phyloP scores from a whole-genome alignment of 2,329 filamentous ascomycete species.

The Chaetomium globosum region DNA sequence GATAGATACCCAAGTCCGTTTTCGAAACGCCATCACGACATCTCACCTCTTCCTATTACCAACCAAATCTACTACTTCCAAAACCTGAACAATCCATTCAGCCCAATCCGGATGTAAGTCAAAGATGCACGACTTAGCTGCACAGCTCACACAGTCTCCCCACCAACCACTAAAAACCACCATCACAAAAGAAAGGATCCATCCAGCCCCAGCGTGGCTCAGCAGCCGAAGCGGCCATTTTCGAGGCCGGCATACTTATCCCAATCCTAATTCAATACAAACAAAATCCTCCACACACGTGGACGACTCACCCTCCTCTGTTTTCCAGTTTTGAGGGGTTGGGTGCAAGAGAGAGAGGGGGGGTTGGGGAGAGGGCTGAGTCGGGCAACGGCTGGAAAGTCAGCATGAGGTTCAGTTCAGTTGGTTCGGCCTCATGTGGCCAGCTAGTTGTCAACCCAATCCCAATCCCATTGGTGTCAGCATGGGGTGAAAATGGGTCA shows the following conservation, averaged over 20 bases:
- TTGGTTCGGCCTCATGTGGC: not conserved
- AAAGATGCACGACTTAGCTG: not conserved
- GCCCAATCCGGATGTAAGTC: not conserved
- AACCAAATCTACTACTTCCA: not conserved
- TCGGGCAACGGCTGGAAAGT: not conserved
- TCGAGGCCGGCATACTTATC: not conserved
- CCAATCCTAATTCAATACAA: not conserved
- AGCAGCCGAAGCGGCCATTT: not conserved
- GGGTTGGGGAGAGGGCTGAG: not conserved
- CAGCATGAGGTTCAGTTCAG: not conserved
- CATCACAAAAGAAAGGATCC: not conserved
- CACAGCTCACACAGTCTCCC: not conserved
- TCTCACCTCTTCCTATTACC: not conserved
- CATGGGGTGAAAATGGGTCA: not conserved
- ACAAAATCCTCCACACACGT: slow-evolving; percentile 5
- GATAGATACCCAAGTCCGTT: not conserved
- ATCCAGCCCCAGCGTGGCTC: not conserved
- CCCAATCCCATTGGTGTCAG: not conserved
- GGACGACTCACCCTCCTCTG: not conserved
- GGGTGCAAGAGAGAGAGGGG: not conserved
- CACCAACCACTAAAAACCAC: not conserved
- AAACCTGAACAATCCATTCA: not conserved
- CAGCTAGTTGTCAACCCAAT: not conserved
- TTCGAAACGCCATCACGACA: not conserved
- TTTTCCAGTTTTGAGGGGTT: not conserved